Evolutionary conservation across 2,329 filamentous ascomycete genomes (phyloP), one percentile per base, ranked within the genome.

Genomic region (Didymella arachidicola): DNA sequence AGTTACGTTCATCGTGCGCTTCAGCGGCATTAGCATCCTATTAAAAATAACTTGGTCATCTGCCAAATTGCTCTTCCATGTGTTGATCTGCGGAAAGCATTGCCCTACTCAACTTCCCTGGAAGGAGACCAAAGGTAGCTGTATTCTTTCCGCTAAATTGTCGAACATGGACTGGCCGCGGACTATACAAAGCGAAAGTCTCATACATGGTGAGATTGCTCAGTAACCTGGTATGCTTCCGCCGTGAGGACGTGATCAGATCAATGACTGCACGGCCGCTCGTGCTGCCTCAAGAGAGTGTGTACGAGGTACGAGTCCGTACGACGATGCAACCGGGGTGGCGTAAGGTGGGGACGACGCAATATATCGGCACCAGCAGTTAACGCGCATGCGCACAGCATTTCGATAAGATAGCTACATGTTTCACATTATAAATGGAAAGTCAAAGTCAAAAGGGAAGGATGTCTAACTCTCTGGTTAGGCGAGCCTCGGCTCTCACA

Each of bases 11-110:
- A 19, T 53, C 39, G 53, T 45, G 49, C 16, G 32, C 22, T 34
- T 58, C 39, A 53, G 50, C 50, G 39, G 38, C 29, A 16, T 30
- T 7, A 39, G 49, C 43, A 48, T 42, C n/a, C 7, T 26, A 22
- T 22, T 6, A 44, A n/a, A 29, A 12, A 18, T 26, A 18, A n/a
- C 12, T 27, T 19, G 36, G 4, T 19, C 26, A 18, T 29, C 7
- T 10, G n/a, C 7, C 5, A 25, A 11, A 26, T 4, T 7, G 14
- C 32, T 7, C 32, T 18, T 3, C n/a, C 32, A 7, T 18, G 16
- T 41, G 19, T 41, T 25, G 38, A 41, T 6, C 18, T 8, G 34
- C 16, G 6, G 4, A 7, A 38, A 8, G 10, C 2, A 18, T 38
- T 38, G 3, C 7, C 7, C 3, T n/a, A 38, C 34, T 4, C 2